Conservation (phyloP, 2,329 filamentous ascomycete species). For the Ophiostoma pallidulum region DNA sequence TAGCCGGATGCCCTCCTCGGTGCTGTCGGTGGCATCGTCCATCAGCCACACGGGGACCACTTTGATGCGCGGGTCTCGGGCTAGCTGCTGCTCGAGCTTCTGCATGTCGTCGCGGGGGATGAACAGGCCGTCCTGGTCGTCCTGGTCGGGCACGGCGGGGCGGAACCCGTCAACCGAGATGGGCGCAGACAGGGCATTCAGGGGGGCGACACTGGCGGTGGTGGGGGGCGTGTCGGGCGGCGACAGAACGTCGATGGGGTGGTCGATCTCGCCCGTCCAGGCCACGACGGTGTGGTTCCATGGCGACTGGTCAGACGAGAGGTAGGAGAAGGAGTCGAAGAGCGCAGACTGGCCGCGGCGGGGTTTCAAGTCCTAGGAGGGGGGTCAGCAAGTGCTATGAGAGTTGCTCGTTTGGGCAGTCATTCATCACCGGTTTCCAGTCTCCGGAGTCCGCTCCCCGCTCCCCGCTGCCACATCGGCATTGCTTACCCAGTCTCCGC, state of each 20-base stretch:
- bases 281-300: constrained; percentile 92
- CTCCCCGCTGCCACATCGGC: too few species aligned
- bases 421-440: too few species aligned
- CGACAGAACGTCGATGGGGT: constrained; percentile 34
- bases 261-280: constrained; percentile 84
- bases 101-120: constrained; percentile 61
- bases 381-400: constrained; percentile 15
- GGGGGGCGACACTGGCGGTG: constrained; percentile 41
- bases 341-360: constrained; percentile 84
- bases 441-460: too few species aligned
- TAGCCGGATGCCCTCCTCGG: constrained; percentile 59
- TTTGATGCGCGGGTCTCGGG: constrained; percentile 62
- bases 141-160: constrained; percentile 41
- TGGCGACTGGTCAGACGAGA: constrained; percentile 70
- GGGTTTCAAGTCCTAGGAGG: constrained; percentile 56
- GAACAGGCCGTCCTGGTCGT: constrained; percentile 57
- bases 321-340: constrained; percentile 81
- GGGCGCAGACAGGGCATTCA: constrained; percentile 70
- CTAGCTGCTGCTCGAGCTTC: constrained; percentile 64
- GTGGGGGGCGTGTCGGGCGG: constrained; percentile 40
- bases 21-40: constrained; percentile 57
- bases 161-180: constrained; percentile 65
- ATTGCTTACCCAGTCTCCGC: constrained; percentile 53
- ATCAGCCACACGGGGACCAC: constrained; percentile 84
- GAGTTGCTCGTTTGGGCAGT: neutral